Evolutionary conservation across 305 asterid genomes (phyloP), one percentile per base, ranked within the genome.

Genomic region (Fraxinus latifolia): DNA sequence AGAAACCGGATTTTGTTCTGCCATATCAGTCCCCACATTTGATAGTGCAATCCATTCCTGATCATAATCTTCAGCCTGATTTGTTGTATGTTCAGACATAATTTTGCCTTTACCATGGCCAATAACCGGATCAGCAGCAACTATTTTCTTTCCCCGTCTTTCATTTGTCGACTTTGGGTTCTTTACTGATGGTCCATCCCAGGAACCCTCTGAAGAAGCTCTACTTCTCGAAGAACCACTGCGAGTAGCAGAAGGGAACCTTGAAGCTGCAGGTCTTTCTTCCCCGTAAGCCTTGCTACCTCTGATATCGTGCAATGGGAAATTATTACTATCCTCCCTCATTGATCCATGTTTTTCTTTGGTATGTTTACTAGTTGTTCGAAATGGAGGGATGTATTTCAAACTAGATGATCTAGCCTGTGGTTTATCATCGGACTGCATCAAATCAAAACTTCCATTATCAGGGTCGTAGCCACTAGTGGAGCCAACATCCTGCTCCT

Each of bases 181-280:
- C 90, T 90, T 93, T 50, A 82, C 89, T 1, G 97, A 88, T 31
- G 92, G 89, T 53, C 95, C 98, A 75, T 95, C 97, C 98, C 98
- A 95, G 78, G 98, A 96, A 90, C 97, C 90, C 89, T 96, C 98
- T 11, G 98, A 95, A 81, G 99, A 94, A 60, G 97, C 89, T 89
- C 91, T 92, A 82, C 98, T 94, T 89, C 97, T 92, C 76, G 90
- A 76, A 34, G 99, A 88, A 89, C 85, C 92, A 85, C 94, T 89
- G 70, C 86, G 95, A 83, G 97, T 85, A 81, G 94, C 91, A 83
- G 97, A 92, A 70, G 98, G 91, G 85, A 90, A 86, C 87, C 97
- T 92, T 77, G 98, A 94, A 85, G 95, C 93, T n/a, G 85, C 86
- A 58, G 91, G 83, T 89, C 96, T 92, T 83, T 95, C 98, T 82